These are phyloP conservation scores for Exobasidium rhododendri DNA, from an alignment of 1,284 basidiomycete species.

Conservation along the genomic window DNA sequence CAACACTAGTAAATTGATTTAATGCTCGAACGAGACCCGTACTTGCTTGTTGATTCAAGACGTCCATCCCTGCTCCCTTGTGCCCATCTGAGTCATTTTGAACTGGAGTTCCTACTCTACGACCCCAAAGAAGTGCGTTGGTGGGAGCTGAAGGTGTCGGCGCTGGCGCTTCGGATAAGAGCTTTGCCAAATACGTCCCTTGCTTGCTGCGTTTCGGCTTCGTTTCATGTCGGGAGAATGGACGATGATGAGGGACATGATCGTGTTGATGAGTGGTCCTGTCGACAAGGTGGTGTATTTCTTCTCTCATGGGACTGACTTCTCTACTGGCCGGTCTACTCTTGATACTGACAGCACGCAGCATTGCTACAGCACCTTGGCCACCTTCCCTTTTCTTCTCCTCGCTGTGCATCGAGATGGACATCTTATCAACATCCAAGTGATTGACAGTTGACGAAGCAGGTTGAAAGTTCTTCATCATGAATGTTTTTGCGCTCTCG, in stretches of 20 bases:
- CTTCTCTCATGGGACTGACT: slow-evolving; percentile 5
- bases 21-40: slow-evolving; percentile 64
- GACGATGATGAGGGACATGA: background rate
- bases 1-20: slow-evolving; percentile 80
- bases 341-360: slow-evolving; percentile 12
- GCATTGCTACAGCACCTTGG: slow-evolving; percentile 4
- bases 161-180: slow-evolving; percentile 8
- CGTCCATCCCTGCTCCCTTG: slow-evolving; percentile 7
- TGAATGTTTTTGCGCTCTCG: slow-evolving; percentile 1
- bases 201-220: background rate
- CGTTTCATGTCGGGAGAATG: background rate
- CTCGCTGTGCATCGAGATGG: background rate
- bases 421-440: background rate
- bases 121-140: slow-evolving; percentile 9
- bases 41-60: slow-evolving; percentile 26
- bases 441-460: background rate
- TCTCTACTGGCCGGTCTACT: slow-evolving; percentile 6
- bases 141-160: background rate
- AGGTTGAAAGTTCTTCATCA: background rate
- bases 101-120: background rate
- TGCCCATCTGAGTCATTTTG: background rate
- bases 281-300: background rate
- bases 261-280: background rate
- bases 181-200: background rate
- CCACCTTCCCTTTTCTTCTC: slow-evolving; percentile 4